Evolutionary conservation across 192 early-diverging fungal species (phyloP).

Genomic region (Linnemannia schmuckeri): DNA sequence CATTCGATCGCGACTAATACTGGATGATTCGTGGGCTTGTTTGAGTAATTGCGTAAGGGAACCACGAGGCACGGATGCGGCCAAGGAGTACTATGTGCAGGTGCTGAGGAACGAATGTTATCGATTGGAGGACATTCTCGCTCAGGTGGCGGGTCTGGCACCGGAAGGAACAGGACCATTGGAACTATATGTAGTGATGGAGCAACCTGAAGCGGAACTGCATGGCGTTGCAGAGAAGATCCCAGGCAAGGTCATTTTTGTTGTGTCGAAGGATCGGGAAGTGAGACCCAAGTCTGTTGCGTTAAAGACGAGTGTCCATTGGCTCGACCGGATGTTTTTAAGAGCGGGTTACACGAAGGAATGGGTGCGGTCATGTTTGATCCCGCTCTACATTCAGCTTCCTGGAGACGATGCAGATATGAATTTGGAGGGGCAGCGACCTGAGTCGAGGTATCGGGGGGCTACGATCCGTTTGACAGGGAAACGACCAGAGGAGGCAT

Average conservation of each 20-base stretch:
- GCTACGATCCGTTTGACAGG: conserved; percentile 3
- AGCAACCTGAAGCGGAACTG: conserved; percentile 27
- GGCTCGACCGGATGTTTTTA: conserved; percentile 39
- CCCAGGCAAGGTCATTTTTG: conserved; percentile 31
- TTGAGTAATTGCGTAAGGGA: background rate
- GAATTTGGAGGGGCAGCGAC: conserved; percentile 15
- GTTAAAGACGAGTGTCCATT: conserved; percentile 33
- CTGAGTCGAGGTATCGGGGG: background rate
- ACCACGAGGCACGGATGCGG: background rate
- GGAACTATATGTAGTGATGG: conserved; percentile 29
- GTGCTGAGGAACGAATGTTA: conserved; percentile 4
- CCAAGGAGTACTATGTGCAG: background rate
- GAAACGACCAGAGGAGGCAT: conserved; percentile 31
- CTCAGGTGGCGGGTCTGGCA: background rate
- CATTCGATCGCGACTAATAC: background rate
- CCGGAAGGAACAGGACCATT: background rate
- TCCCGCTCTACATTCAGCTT: conserved; percentile 29
- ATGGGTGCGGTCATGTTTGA: conserved; percentile 25
- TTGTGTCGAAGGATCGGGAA: conserved; percentile 29
- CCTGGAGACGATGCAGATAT: background rate
- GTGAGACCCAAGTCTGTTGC: conserved; percentile 23
- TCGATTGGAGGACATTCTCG: conserved; percentile 21
- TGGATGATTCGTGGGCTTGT: conserved; percentile 34
- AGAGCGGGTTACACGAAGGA: conserved; percentile 14
- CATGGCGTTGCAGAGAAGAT: conserved; percentile 23